phyloP scores from a whole-genome alignment of 2,329 filamentous ascomycete species.

The Cyphellophora attinorum region DNA sequence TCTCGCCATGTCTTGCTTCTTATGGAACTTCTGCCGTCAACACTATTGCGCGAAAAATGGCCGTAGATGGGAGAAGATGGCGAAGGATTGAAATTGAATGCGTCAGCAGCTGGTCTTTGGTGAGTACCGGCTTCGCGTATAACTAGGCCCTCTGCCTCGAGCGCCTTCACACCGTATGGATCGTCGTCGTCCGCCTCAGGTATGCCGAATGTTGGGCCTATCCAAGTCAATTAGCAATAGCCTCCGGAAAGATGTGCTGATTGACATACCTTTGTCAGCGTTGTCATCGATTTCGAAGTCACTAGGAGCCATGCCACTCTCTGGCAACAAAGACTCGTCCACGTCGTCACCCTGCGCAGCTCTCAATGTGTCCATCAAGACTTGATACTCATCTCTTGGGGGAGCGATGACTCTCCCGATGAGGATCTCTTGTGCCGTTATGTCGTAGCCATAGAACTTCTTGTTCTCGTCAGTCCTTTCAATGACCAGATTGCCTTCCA shows the following conservation, averaged over 20 bases:
- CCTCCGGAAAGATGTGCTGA: too few relatives aligned
- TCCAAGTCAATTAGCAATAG: too few relatives aligned
- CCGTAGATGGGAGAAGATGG: slow-evolving; percentile 60
- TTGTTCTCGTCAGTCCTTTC: slow-evolving; percentile 84
- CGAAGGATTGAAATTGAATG: slow-evolving; percentile 72
- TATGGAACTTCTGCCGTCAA: slow-evolving; percentile 61
- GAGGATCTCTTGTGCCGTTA: slow-evolving; percentile 54
- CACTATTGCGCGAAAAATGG: slow-evolving; percentile 55
- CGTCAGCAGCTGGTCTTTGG: slow-evolving; percentile 62
- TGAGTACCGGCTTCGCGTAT: slow-evolving; percentile 82
- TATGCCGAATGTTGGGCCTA: slow-evolving; percentile 58
- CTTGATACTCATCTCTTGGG: slow-evolving; percentile 42
- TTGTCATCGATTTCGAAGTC: slow-evolving; percentile 53
- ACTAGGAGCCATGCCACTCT: slow-evolving; percentile 60
- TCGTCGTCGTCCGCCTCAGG: slow-evolving; percentile 76
- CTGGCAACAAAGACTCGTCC: slow-evolving; percentile 57
- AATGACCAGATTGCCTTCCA: slow-evolving; percentile 79
- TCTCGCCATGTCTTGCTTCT: slow-evolving; percentile 56
- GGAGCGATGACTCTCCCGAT: slow-evolving; percentile 49
- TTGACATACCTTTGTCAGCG: slow-evolving; percentile 41
- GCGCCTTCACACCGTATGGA: slow-evolving; percentile 78
- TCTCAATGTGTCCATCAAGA: slow-evolving; percentile 74
- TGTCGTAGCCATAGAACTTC: slow-evolving; percentile 64
- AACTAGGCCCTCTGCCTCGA: slow-evolving; percentile 83
- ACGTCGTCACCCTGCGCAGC: slow-evolving; percentile 79